Percentiles rank a stretch among this genome's conserved stretches.
Evolutionary conservation across 2,329 filamentous ascomycete genomes (phyloP).

Genomic region (Penicillium sclerotiorum): DNA sequence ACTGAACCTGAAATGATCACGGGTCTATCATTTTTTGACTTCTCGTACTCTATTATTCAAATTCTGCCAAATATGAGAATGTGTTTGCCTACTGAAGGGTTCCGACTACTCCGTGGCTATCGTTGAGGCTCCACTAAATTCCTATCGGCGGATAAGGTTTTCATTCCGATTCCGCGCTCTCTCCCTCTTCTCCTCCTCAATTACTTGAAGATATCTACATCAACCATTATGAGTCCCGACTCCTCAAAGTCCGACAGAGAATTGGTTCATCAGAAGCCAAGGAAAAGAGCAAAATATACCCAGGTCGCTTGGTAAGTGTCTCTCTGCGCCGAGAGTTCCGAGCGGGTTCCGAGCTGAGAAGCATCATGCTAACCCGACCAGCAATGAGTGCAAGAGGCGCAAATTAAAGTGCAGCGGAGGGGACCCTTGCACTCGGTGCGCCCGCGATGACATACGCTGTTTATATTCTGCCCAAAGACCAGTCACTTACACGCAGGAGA

Average conservation of each 20-base stretch:
- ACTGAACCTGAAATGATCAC: too few species aligned
- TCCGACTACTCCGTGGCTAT: too few species aligned
- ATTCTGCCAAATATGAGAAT: too few species aligned
- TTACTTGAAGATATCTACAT: neutral
- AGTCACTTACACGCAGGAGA: slow-evolving; percentile 6
- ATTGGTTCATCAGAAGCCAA: slow-evolving; percentile 2
- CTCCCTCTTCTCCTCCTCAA: neutral
- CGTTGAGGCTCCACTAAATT: neutral
- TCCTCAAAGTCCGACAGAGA: slow-evolving; percentile 3
- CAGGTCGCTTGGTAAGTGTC: slow-evolving; percentile 37
- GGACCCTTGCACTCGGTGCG: slow-evolving; percentile 67
- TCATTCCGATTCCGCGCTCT: neutral
- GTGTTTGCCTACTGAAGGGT: too few species aligned
- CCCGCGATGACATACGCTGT: slow-evolving; percentile 62
- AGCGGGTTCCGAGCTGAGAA: neutral
- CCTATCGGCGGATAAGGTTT: slow-evolving; percentile 1
- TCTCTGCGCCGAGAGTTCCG: neutral
- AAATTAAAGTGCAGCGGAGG: slow-evolving; percentile 77
- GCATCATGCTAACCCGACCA: slow-evolving; percentile 31
- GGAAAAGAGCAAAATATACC: slow-evolving; percentile 40
- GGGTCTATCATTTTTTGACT: too few species aligned
- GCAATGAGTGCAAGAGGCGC: slow-evolving; percentile 74
- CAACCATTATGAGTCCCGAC: slow-evolving; percentile 5
- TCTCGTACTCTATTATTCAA: too few species aligned
- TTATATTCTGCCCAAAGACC: slow-evolving; percentile 66